Percentiles rank a stretch among this genome's conserved stretches.
These are phyloP conservation scores for Bromus sterilis DNA, from an alignment of 176 grass and related monocot species.

Conservation along the genomic window DNA sequence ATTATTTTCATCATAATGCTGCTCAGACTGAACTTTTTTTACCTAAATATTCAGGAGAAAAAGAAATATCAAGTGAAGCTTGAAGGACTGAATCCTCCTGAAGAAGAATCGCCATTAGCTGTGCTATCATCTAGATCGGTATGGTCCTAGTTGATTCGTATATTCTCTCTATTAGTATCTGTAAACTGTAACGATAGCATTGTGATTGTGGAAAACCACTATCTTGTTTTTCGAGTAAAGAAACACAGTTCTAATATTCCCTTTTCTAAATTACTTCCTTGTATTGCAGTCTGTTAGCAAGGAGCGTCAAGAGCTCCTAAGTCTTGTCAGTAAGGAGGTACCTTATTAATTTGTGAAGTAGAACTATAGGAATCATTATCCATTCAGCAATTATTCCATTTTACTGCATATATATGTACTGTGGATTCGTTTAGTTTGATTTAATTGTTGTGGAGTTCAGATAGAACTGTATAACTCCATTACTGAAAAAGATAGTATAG, in stretches of 20 bases:
- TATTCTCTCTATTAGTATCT: slow-evolving; percentile 1
- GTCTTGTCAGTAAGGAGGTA: slow-evolving; percentile 98
- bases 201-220: no score
- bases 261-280: no score
- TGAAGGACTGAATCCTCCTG: slow-evolving; percentile 20
- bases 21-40: not conserved
- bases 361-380: not conserved
- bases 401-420: not conserved
- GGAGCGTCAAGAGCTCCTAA: slow-evolving; percentile 91
- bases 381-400: not conserved
- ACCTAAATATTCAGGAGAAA: slow-evolving; percentile 51
- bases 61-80: slow-evolving; percentile 55
- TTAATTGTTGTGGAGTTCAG: slow-evolving; percentile 28
- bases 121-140: slow-evolving; percentile 81
- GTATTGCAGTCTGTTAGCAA: slow-evolving; percentile 96
- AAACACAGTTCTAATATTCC: no score
- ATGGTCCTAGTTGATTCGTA: slow-evolving; percentile 22
- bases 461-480: slow-evolving; percentile 86
- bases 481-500: slow-evolving; percentile 70
- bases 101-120: slow-evolving; percentile 72
- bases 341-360: slow-evolving; percentile 11
- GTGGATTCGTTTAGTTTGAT: not conserved
- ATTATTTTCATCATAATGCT: no score
- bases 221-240: no score
- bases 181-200: no score